These are phyloP conservation scores for Plectosphaerella sp. DNA, from an alignment of 2,329 filamentous ascomycete species.

Conservation along the genomic window DNA sequence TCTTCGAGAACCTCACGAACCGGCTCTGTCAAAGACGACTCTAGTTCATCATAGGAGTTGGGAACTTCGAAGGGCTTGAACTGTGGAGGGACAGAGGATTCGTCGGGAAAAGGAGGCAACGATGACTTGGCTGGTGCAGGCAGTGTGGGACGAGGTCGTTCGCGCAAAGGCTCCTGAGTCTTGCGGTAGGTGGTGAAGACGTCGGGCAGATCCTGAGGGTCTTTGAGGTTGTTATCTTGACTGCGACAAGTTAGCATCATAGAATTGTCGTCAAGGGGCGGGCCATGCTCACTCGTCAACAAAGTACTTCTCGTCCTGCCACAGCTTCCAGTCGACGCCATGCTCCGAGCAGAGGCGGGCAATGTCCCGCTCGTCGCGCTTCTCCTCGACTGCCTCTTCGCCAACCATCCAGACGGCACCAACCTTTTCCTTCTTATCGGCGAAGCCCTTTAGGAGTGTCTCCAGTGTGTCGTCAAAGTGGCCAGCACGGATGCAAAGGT, in stretches of 20 bases:
- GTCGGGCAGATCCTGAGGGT: constrained; percentile 60
- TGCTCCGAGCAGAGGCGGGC: constrained; percentile 45
- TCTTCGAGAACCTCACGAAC: constrained; percentile 45
- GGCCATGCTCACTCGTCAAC: constrained; percentile 65
- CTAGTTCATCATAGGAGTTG: constrained; percentile 44
- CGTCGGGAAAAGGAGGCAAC: constrained; percentile 54
- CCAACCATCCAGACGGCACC: constrained; percentile 69
- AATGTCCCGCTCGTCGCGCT: constrained; percentile 55
- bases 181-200: constrained; percentile 75
- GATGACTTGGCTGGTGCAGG: constrained; percentile 43
- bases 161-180: constrained; percentile 64
- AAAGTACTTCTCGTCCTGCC: constrained; percentile 73
- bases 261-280: background rate
- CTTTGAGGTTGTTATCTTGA: constrained; percentile 58
- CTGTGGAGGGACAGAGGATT: constrained; percentile 50
- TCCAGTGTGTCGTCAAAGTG: constrained; percentile 53
- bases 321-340: constrained; percentile 58
- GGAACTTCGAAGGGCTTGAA: constrained; percentile 60
- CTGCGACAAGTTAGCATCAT: constrained; percentile 34
- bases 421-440: constrained; percentile 39
- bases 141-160: constrained; percentile 55
- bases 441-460: constrained; percentile 48
- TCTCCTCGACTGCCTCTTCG: constrained; percentile 67
- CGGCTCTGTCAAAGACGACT: constrained; percentile 52
- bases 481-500: constrained; percentile 61